Evolutionary conservation across 2,329 filamentous ascomycete genomes (phyloP).

Genomic region (Calonectria multiphialidica): DNA sequence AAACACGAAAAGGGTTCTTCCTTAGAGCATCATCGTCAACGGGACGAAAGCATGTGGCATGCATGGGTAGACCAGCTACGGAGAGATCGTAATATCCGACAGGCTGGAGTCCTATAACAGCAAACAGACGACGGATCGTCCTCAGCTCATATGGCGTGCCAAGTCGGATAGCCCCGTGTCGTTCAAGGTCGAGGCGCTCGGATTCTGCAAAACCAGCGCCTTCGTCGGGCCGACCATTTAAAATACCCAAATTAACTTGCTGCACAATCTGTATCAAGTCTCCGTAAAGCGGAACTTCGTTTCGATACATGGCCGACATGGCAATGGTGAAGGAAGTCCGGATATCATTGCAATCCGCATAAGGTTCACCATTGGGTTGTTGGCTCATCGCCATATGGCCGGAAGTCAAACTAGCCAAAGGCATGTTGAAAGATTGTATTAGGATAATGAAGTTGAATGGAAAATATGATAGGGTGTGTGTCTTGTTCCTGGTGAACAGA

Average conservation of each 20-base stretch:
- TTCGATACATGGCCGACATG: conserved; percentile 51
- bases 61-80: conserved; percentile 60
- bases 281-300: conserved; percentile 51
- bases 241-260: conserved; percentile 36
- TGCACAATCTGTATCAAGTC: conserved; percentile 47
- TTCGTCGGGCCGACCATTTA: background rate
- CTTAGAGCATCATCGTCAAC: conserved; percentile 47
- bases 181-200: conserved; percentile 40
- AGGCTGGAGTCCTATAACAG: conserved; percentile 59
- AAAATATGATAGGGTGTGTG: too few species aligned
- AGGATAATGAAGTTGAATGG: background rate
- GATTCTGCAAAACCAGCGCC: background rate
- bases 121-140: conserved; percentile 58
- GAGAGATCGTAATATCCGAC: conserved; percentile 66
- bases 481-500: too few species aligned
- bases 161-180: conserved; percentile 63
- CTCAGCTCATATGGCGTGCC: conserved; percentile 58
- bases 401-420: background rate
- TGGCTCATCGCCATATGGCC: too few species aligned
- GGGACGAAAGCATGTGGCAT: conserved; percentile 65
- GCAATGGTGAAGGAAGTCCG: conserved; percentile 45
- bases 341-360: conserved; percentile 34
- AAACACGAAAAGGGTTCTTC: conserved; percentile 52
- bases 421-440: conserved; percentile 3
- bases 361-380: background rate